Conservation (phyloP, 805 yeast species). For the Metschnikowia amazonensis region DNA sequence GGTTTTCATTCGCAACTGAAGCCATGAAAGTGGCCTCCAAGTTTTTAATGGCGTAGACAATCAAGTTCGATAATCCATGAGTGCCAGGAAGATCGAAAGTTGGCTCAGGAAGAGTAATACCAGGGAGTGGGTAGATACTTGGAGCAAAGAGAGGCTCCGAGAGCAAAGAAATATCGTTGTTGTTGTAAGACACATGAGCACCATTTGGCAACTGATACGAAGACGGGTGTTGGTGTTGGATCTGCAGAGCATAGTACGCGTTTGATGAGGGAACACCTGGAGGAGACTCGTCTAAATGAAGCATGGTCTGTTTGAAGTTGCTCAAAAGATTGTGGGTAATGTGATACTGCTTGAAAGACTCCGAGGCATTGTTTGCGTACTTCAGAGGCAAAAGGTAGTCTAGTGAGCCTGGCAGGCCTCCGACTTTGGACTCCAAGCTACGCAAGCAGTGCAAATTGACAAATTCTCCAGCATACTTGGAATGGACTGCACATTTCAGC, state of each 20-base stretch:
- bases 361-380: slow-evolving; percentile 10
- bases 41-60: slow-evolving; percentile 33
- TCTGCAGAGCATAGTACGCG: slow-evolving; percentile 20
- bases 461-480: slow-evolving; percentile 83
- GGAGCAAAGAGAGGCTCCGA: slow-evolving; percentile 76
- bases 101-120: slow-evolving; percentile 29
- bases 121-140: slow-evolving; percentile 44
- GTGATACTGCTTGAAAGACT: slow-evolving; percentile 36
- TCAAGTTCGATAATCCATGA: slow-evolving; percentile 43
- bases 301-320: slow-evolving; percentile 34
- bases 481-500: slow-evolving; percentile 58
- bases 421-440: slow-evolving; percentile 32
- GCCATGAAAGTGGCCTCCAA: slow-evolving; percentile 34
- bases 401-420: slow-evolving; percentile 18
- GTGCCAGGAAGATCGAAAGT: slow-evolving; percentile 44
- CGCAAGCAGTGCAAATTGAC: slow-evolving; percentile 60
- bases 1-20: slow-evolving; percentile 19
- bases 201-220: slow-evolving; percentile 60
- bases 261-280: slow-evolving; percentile 13
- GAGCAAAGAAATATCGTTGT: slow-evolving; percentile 47
- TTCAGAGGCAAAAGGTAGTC: slow-evolving; percentile 15
- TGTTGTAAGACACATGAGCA: slow-evolving; percentile 28
- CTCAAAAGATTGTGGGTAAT: slow-evolving; percentile 32
- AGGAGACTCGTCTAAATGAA: slow-evolving; percentile 23
- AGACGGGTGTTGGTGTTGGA: slow-evolving; percentile 20